Conservation (phyloP, 306 rosid genomes). For the Astragalus membranaceus region DNA sequence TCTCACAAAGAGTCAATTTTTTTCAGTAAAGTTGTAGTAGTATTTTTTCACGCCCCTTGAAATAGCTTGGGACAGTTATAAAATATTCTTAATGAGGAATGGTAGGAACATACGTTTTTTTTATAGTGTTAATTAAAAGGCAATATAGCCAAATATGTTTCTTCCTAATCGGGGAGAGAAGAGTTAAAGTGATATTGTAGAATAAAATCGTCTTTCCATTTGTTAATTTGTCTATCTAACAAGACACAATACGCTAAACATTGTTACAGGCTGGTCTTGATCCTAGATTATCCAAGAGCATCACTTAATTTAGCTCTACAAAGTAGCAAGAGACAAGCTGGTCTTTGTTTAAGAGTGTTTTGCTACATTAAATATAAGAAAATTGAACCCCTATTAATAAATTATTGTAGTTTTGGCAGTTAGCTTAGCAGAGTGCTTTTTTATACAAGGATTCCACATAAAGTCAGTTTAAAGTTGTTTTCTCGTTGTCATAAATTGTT, state of each 20-base stretch:
- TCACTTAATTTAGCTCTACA: constrained; percentile 7
- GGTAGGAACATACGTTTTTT: neutral
- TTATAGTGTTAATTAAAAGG: neutral
- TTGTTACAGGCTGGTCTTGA: constrained; percentile 19
- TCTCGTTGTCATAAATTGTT: neutral
- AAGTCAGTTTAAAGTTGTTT: constrained; percentile 12
- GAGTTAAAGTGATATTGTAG: neutral
- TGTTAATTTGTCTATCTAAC: neutral
- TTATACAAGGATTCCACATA: neutral
- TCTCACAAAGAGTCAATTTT: no score
- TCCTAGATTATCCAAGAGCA: neutral
- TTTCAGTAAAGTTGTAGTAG: no score
- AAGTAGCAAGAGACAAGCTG: constrained; percentile 8
- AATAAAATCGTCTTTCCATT: neutral
- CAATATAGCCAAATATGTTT: neutral
- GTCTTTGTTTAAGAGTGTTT: neutral
- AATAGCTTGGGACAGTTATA: no score
- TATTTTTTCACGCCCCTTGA: no score
- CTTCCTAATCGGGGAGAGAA: neutral
- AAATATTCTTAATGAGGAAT: no score
- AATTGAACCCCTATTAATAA: neutral
- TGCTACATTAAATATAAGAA: neutral
- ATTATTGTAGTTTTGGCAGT: constrained; percentile 1
- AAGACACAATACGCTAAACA: neutral
- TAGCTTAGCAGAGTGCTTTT: neutral